Conservation (phyloP, 495 filamentous ascomycete species). For the Monascus purpureus region DNA sequence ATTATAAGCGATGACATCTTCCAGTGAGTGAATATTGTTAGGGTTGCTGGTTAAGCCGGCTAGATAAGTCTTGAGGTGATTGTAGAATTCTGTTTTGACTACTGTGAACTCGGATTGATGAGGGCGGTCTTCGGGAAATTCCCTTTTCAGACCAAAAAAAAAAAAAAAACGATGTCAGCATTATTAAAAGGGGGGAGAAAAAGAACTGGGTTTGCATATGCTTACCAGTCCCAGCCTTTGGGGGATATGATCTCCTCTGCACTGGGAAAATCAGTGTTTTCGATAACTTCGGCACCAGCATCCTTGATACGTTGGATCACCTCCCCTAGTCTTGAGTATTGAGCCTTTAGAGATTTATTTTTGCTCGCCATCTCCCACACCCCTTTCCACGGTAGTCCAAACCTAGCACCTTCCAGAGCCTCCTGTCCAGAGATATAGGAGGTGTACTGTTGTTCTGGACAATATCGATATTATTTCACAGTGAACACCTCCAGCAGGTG, state of each 20-base stretch:
- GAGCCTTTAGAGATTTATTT: slow-evolving; percentile 11
- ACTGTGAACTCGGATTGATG: slow-evolving; percentile 61
- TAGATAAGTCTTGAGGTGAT: slow-evolving; percentile 54
- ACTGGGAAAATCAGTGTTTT: slow-evolving; percentile 52
- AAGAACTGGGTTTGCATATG: neutral
- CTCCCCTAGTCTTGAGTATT: slow-evolving; percentile 35
- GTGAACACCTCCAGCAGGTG: no score
- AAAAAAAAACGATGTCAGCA: no score
- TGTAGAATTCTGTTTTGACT: slow-evolving; percentile 66
- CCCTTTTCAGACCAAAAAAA: no score
- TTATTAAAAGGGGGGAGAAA: no score
- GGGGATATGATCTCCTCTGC: slow-evolving; percentile 46
- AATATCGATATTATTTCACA: no score
- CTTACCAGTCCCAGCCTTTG: slow-evolving; percentile 50
- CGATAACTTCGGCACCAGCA: slow-evolving; percentile 55
- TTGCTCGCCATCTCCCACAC: slow-evolving; percentile 48
- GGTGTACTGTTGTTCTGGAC: no score
- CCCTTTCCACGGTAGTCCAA: slow-evolving; percentile 56
- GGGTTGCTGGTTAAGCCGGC: slow-evolving; percentile 53
- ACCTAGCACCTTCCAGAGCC: slow-evolving; percentile 44
- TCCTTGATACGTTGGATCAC: slow-evolving; percentile 39
- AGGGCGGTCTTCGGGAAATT: slow-evolving; percentile 39
- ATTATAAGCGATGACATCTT: slow-evolving; percentile 58
- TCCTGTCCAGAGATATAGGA: neutral
- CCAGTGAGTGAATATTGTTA: slow-evolving; percentile 46